Evolutionary conservation across 805 yeast genomes (phyloP).

Genomic region (Clavispora vitiphila): DNA sequence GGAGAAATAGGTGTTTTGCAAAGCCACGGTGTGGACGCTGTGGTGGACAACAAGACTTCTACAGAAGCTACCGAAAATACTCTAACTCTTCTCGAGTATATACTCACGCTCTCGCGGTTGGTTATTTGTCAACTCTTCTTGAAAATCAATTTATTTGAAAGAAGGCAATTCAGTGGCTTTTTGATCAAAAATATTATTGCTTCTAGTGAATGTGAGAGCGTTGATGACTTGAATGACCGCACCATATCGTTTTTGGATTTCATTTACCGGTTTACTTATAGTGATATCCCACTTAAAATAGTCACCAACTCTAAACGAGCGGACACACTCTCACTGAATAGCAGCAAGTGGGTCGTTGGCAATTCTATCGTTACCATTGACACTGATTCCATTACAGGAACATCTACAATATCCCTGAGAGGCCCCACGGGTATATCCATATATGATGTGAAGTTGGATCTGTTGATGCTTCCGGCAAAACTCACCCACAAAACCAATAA

Average conservation of each 20-base stretch:
- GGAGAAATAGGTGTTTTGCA: not conserved
- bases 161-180: conserved; percentile 58
- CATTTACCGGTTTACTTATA: conserved; percentile 59
- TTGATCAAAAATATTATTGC: conserved; percentile 51
- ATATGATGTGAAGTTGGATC: conserved; percentile 41
- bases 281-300: conserved; percentile 54
- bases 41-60: conserved; percentile 51
- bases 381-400: conserved; percentile 49
- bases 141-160: conserved; percentile 52
- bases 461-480: conserved; percentile 8
- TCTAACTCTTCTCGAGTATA: conserved; percentile 53
- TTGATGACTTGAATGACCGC: conserved; percentile 41
- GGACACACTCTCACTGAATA: not conserved
- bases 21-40: conserved; percentile 42
- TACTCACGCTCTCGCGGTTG: conserved; percentile 57
- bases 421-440: conserved; percentile 63
- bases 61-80: conserved; percentile 43
- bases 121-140: conserved; percentile 72
- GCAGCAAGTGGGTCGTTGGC: conserved; percentile 57
- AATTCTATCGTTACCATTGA: conserved; percentile 51
- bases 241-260: conserved; percentile 64
- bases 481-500: conserved; percentile 10
- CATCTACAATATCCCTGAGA: conserved; percentile 47
- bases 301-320: conserved; percentile 6
- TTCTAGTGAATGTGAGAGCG: conserved; percentile 19